Conservation (phyloP, 148 eudicot genomes). For the Rheum nobile region DNA sequence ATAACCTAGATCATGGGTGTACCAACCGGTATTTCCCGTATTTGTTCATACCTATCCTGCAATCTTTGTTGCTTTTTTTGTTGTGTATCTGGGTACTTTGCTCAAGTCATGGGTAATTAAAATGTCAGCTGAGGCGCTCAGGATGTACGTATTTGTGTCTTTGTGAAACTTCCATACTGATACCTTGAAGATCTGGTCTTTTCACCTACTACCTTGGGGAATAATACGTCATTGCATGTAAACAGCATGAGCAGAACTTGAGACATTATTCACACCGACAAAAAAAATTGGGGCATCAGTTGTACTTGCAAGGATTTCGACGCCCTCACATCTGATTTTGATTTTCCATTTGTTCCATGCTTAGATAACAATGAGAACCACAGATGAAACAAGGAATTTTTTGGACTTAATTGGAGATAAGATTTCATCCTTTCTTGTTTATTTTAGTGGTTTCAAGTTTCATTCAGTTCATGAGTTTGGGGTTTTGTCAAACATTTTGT, state of each 20-base stretch:
- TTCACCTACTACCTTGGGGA: too few species aligned
- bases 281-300: neutral
- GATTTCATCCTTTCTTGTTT: neutral
- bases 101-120: neutral
- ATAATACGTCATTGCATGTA: neutral
- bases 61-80: neutral
- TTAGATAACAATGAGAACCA: too few species aligned
- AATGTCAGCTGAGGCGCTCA: neutral
- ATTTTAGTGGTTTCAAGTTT: neutral
- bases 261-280: neutral
- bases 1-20: too few species aligned
- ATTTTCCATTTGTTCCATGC: too few species aligned
- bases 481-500: neutral
- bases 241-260: neutral
- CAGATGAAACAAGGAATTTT: too few species aligned
- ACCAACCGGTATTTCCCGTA: too few species aligned
- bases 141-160: too few species aligned
- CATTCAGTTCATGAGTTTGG: neutral
- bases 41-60: neutral
- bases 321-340: neutral
- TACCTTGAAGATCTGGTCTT: too few species aligned
- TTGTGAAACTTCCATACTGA: too few species aligned
- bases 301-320: neutral
- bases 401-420: neutral
- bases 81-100: neutral